Evolutionary conservation across 345 rosid species (phyloP), one percentile per base, ranked within the genome.

Genomic region (Aethionema arabicum): DNA sequence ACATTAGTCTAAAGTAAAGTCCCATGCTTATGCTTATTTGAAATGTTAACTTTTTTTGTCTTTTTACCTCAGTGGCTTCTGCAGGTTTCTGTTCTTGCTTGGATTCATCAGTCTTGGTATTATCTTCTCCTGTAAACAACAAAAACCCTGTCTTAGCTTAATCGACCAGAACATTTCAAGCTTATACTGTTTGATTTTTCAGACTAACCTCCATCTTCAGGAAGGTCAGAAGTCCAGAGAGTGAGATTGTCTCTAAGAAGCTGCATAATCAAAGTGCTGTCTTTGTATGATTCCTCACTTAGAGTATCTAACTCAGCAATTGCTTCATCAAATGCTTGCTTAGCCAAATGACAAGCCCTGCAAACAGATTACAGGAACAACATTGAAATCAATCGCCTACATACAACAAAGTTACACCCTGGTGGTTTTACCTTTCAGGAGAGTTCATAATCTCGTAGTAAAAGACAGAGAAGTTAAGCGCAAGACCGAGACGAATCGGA

Each of bases 391-490:
- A 21, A 21, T 21, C 27, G 27, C 27, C 27, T 21, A 21, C 27
- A 21, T 21, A 68, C 32, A 59, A 43, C 68, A 31, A 52, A 60
- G n/a, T 39, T 72, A 35, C 63, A 33, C 32, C 32, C 4, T 30
- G 37, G 13, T 32, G 15, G 10, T 42, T 21, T 41, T 42, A 82
- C 98, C 96, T 89, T 76, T 92, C 98, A n/a, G 96, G 99, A 64
- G 99, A 93, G 74, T 90, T 93, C 97, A 93, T 85, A 65, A 93
- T 93, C 84, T 93, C 99, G 53, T 93, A 90, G 77, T 93, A 90
- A 76, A 93, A 93, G 21, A 93, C 99, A 62, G 97, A 93, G 80
- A 90, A 93, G 86, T 93, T 93, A 51, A 93, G 99, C 8, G 99
- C 97, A 65, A 93, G 96, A 46, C 99, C 99, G 36, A 93, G 97